These are phyloP conservation scores for Diutina ranongensis DNA, from an alignment of 1,139 yeast species.

Conservation along the genomic window DNA sequence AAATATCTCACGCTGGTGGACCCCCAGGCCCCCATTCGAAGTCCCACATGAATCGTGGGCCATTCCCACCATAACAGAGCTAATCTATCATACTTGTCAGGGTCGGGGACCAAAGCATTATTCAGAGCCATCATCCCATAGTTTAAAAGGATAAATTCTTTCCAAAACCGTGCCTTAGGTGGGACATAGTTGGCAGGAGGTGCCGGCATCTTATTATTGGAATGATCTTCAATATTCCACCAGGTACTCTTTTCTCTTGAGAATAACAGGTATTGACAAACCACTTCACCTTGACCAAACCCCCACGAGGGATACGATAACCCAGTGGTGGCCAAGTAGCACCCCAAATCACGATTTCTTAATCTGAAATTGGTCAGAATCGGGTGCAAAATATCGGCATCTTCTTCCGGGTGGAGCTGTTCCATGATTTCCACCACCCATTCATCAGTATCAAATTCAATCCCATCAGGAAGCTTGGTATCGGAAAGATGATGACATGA, in stretches of 20 bases:
- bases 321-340: constrained; percentile 69
- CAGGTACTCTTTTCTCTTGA: constrained; percentile 54
- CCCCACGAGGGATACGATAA: constrained; percentile 71
- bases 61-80: constrained; percentile 77
- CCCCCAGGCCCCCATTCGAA: constrained; percentile 64
- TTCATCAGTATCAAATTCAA: constrained; percentile 48
- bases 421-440: constrained; percentile 59
- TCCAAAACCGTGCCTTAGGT: constrained; percentile 60
- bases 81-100: constrained; percentile 50
- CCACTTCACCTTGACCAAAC: constrained; percentile 69
- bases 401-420: constrained; percentile 33
- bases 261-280: constrained; percentile 44
- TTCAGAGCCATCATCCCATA: constrained; percentile 74
- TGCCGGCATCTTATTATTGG: constrained; percentile 28
- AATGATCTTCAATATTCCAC: constrained; percentile 74
- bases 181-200: constrained; percentile 36
- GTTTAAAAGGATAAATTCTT: constrained; percentile 57
- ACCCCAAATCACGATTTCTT: constrained; percentile 50
- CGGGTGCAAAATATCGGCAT: constrained; percentile 41
- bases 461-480: constrained; percentile 24
- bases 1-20: constrained; percentile 38
- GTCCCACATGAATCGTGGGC: constrained; percentile 54
- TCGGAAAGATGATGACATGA: constrained; percentile 36
- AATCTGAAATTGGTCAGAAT: constrained; percentile 60
- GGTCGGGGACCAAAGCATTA: constrained; percentile 65